Evolutionary conservation across 441 rosid species (phyloP), one percentile per base, ranked within the genome.

Genomic region (Euphorbia celastroides): DNA sequence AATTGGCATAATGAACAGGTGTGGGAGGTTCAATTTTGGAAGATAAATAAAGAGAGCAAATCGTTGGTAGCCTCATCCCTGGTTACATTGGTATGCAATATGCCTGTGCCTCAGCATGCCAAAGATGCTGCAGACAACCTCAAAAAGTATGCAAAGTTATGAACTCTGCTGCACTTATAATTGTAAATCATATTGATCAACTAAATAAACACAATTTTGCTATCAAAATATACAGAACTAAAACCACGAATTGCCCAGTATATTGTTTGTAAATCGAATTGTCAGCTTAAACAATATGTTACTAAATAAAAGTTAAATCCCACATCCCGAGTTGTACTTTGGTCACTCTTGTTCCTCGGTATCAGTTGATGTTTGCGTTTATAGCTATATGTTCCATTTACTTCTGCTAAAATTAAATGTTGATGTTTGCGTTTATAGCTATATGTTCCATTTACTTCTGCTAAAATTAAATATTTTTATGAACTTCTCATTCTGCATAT

Each of bases 11-110:
- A 57, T 46, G 16, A 59, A 30, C 72, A 87, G 93, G 89, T 85
- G 6, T 87, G 93, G 93, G 88, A 87, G 69, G 90, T 85, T 50
- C 72, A 59, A 44, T 72, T 85, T 11, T 81, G 80, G 83, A 84
- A 83, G 79, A 64, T 76, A 2, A 68, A 74, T 66, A 68, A 81
- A 0, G 77, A 77, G 34, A 68, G 42, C 66, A 83, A 70, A 70
- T 57, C 80, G 17, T 48, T 78, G 78, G 76, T 83, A 19, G 71
- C 88, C 0, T 79, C 87, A 22, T 78, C 90, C 20, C 67, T 83
- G 75, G 93, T 85, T 26, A 87, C 86, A 26, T 82, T 85, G 38
- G 14, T 82, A 27, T 70, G 78, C 77, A 85, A 83, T 80, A 38
- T 85, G 87, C 80, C 86, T 9, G 82, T 85, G 60, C 87, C 93